Percentiles rank a stretch among this genome's conserved stretches.
Conservation (phyloP, 805 yeast genomes). For the Groenewaldozyma tartarivorans region DNA sequence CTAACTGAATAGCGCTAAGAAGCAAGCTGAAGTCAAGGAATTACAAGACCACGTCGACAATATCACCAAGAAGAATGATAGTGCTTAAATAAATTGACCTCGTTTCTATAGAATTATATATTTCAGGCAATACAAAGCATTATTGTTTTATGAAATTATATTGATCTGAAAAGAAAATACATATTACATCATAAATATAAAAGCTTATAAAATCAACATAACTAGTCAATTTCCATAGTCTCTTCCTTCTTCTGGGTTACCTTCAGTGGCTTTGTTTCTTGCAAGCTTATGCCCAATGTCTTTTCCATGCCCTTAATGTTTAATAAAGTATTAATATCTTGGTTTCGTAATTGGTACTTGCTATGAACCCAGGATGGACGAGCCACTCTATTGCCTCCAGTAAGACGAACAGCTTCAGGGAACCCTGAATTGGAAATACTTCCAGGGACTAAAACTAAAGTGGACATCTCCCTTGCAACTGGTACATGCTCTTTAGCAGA, state of each 20-base stretch:
- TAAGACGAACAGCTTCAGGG: conserved; percentile 59
- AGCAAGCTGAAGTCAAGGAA: conserved; percentile 21
- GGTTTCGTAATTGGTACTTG: conserved; percentile 48
- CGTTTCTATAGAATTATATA: conserved; percentile 1
- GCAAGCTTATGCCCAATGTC: conserved; percentile 23
- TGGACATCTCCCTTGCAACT: conserved; percentile 71
- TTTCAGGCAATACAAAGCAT: too few species aligned
- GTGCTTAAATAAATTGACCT: conserved; percentile 7
- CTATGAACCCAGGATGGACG: conserved; percentile 88
- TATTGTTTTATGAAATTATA: too few species aligned
- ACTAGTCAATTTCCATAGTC: too few species aligned
- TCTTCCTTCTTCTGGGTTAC: too few species aligned
- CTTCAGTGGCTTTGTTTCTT: conserved; percentile 21
- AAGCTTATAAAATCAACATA: not conserved
- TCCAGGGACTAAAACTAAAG: conserved; percentile 51
- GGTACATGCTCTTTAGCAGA: conserved; percentile 29
- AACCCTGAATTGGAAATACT: conserved; percentile 28
- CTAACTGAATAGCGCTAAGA: conserved; percentile 11
- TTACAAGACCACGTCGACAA: conserved; percentile 23
- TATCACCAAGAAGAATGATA: conserved; percentile 20
- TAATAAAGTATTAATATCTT: conserved; percentile 26
- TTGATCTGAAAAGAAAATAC: too few species aligned
- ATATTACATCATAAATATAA: not conserved
- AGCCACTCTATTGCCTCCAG: conserved; percentile 65
- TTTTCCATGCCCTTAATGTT: conserved; percentile 19